Percentiles rank a stretch among this genome's conserved stretches.
These are phyloP conservation scores for Penicillium sp. DNA, from an alignment of 2,329 filamentous ascomycete species.

Conservation along the genomic window DNA sequence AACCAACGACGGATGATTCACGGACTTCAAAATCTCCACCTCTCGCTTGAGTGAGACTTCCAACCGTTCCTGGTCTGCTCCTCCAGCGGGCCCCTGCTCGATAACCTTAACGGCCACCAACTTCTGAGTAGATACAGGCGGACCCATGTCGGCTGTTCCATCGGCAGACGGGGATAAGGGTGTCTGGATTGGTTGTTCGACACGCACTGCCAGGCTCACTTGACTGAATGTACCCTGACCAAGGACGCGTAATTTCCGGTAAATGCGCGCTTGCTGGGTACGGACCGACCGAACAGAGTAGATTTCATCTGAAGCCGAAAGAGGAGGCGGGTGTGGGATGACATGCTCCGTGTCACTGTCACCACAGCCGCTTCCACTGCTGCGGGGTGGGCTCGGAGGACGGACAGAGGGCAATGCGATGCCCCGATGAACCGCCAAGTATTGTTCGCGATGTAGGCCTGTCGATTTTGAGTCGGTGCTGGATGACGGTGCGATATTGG, in stretches of 20 bases:
- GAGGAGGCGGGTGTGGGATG: slow-evolving; percentile 20
- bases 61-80: slow-evolving; percentile 87
- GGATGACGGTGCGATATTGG: slow-evolving; percentile 50
- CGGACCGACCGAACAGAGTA: slow-evolving; percentile 69
- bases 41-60: slow-evolving; percentile 93
- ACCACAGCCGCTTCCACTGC: slow-evolving; percentile 62
- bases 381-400: slow-evolving; percentile 79
- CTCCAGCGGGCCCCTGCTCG: slow-evolving; percentile 89
- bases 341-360: slow-evolving; percentile 46
- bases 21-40: slow-evolving; percentile 85
- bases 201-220: slow-evolving; percentile 85
- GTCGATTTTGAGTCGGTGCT: slow-evolving; percentile 41
- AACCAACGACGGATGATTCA: slow-evolving; percentile 86
- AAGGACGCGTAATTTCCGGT: slow-evolving; percentile 75
- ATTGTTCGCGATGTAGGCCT: slow-evolving; percentile 70
- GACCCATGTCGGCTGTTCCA: slow-evolving; percentile 11
- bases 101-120: slow-evolving; percentile 94
- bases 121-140: slow-evolving; percentile 63
- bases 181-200: slow-evolving; percentile 54
- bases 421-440: slow-evolving; percentile 76
- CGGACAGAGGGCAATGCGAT: slow-evolving; percentile 60
- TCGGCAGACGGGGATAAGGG: slow-evolving; percentile 16
- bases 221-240: slow-evolving; percentile 95
- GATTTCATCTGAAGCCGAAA: slow-evolving; percentile 52
- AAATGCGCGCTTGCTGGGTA: slow-evolving; percentile 70